These are phyloP conservation scores for Saccharomycopsis sp. DNA, from an alignment of 805 yeast species.

Conservation along the genomic window DNA sequence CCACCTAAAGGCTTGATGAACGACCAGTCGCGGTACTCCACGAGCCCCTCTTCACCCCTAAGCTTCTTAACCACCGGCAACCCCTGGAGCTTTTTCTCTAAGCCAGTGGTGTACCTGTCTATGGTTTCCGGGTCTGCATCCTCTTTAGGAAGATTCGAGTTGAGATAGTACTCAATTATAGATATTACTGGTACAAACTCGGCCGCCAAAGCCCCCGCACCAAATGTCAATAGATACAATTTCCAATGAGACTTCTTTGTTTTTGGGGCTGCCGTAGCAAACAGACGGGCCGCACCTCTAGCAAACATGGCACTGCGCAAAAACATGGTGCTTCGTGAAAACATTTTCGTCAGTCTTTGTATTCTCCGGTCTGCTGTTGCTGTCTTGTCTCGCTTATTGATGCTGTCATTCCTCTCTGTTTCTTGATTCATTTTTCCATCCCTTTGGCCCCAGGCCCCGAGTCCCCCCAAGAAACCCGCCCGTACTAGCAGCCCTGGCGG, in stretches of 20 bases:
- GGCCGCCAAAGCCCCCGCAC: slow-evolving; percentile 32
- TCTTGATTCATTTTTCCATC: no score
- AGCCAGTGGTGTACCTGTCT: slow-evolving; percentile 25
- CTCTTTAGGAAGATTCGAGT: slow-evolving; percentile 23
- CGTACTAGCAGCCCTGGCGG: no score
- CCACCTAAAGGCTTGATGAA: slow-evolving; percentile 32
- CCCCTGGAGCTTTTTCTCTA: slow-evolving; percentile 43
- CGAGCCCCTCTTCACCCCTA: slow-evolving; percentile 32
- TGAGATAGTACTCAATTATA: slow-evolving; percentile 26
- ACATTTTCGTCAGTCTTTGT: background rate
- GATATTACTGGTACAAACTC: slow-evolving; percentile 31
- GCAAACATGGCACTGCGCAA: background rate
- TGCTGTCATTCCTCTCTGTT: background rate
- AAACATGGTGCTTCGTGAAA: background rate
- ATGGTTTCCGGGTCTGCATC: slow-evolving; percentile 26
- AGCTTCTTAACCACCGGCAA: slow-evolving; percentile 49
- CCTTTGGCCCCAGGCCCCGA: no score
- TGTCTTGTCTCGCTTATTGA: background rate
- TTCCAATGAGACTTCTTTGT: slow-evolving; percentile 6
- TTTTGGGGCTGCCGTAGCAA: background rate
- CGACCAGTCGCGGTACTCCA: slow-evolving; percentile 37
- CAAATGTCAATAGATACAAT: slow-evolving; percentile 26
- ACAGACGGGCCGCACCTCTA: no score
- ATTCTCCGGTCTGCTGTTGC: background rate
- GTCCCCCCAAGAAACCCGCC: no score